phyloP scores from a whole-genome alignment of 208 protist genomes.

The Trypanosoma grayi region DNA sequence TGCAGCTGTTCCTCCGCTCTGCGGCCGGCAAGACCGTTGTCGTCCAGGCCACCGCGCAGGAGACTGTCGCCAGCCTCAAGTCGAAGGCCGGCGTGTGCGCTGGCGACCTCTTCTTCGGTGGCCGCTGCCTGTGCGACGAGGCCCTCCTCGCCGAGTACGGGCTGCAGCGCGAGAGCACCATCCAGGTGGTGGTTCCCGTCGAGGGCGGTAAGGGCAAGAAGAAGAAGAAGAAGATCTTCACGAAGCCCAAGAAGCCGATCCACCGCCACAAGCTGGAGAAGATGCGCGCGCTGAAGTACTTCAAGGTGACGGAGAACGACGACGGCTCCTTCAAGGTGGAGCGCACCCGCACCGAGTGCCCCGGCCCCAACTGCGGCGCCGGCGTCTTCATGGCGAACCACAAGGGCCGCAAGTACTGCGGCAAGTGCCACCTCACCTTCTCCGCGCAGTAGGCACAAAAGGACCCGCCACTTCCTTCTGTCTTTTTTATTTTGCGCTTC shows the following conservation, averaged over 20 bases:
- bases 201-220: slow-evolving; percentile 96
- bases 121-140: slow-evolving; percentile 82
- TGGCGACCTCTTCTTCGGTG: slow-evolving; percentile 86
- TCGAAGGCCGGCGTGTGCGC: slow-evolving; percentile 62
- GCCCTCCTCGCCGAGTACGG: slow-evolving; percentile 65
- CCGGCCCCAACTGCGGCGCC: slow-evolving; percentile 81
- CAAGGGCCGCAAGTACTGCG: slow-evolving; percentile 98
- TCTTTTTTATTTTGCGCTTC: slow-evolving; percentile 16
- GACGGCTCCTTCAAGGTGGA: slow-evolving; percentile 96
- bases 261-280: slow-evolving; percentile 99
- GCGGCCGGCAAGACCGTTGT: slow-evolving; percentile 46
- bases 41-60: slow-evolving; percentile 76
- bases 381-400: slow-evolving; percentile 97
- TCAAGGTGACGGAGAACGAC: slow-evolving; percentile 97
- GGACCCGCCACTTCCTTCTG: slow-evolving; percentile 7
- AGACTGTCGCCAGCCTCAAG: slow-evolving; percentile 85
- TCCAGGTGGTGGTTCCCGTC: slow-evolving; percentile 87
- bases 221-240: slow-evolving; percentile 99
- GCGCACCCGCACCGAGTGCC: slow-evolving; percentile 87
- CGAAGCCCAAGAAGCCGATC: slow-evolving; percentile 99
- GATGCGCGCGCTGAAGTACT: slow-evolving; percentile 99
- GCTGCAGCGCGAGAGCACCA: slow-evolving; percentile 83
- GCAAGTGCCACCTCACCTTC: slow-evolving; percentile 88
- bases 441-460: slow-evolving; percentile 15
- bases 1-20: slow-evolving; percentile 27